Evolutionary conservation across 1,284 basidiomycete genomes (phyloP).

Genomic region (Fomitiporia mediterranea): DNA sequence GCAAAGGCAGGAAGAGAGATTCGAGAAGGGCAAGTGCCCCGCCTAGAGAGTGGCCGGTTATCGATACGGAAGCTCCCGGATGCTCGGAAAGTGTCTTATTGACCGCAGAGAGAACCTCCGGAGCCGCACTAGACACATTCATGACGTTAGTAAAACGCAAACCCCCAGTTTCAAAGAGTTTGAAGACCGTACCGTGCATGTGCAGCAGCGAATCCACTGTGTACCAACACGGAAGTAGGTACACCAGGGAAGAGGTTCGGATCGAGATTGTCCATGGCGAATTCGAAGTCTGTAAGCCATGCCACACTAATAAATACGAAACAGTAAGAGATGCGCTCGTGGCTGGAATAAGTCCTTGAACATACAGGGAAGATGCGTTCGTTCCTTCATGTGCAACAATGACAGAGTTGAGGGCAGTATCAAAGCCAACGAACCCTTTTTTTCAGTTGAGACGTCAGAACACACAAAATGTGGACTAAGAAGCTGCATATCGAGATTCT

Average conservation of each 20-base stretch:
- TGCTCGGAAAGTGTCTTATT: slow-evolving; percentile 37
- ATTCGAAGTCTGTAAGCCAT: slow-evolving; percentile 50
- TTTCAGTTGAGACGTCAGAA: background rate
- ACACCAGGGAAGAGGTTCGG: slow-evolving; percentile 55
- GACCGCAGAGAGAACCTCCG: slow-evolving; percentile 43
- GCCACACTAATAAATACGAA: slow-evolving; percentile 26
- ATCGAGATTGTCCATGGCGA: slow-evolving; percentile 38
- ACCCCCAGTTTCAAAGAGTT: background rate
- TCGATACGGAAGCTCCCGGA: slow-evolving; percentile 37
- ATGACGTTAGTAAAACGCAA: background rate
- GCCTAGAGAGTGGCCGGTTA: slow-evolving; percentile 54
- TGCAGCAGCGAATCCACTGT: slow-evolving; percentile 50
- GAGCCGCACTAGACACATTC: slow-evolving; percentile 39
- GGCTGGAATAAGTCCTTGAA: background rate
- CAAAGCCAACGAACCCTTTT: slow-evolving; percentile 22
- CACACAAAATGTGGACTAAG: background rate
- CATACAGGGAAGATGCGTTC: slow-evolving; percentile 14
- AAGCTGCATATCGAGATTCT: background rate
- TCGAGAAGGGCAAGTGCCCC: slow-evolving; percentile 51
- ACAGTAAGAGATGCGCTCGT: background rate
- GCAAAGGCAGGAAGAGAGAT: slow-evolving; percentile 34
- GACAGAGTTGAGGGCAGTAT: slow-evolving; percentile 15
- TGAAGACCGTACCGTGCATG: slow-evolving; percentile 45
- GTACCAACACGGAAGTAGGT: slow-evolving; percentile 42
- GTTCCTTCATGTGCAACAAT: slow-evolving; percentile 20